A percentile compares a stretch with the other conserved stretches of the same genome.
Conservation (phyloP, 176 grass and related monocot genomes). For the Triticum aestivum region IWGSC_CS_RefSeq_v2.1 NC_057809.1:91734753-91735252, state of each 20-base stretch:
- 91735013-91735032: conserved; percentile 4
- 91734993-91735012: not conserved
- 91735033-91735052: not conserved
- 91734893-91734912: too few relatives aligned
- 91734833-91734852: too few relatives aligned
- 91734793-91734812: too few relatives aligned
- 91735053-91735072: not conserved
- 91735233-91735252: conserved; percentile 30
- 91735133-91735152: conserved; percentile 23
- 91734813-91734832: too few relatives aligned
- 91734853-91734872: too few relatives aligned
- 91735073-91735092: not conserved
- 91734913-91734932: too few relatives aligned
- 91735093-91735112: conserved; percentile 14
- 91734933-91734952: too few relatives aligned
- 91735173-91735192: conserved; percentile 28
- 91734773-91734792: too few relatives aligned
- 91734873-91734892: too few relatives aligned
- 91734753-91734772: too few relatives aligned
- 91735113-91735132: conserved; percentile 28
- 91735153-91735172: conserved; percentile 20
- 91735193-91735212: conserved; percentile 9
- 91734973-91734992: too few relatives aligned
- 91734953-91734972: too few relatives aligned
- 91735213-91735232: conserved; percentile 24